Conservation (phyloP, 495 filamentous ascomycete genomes). For the Physcia stellaris region DNA sequence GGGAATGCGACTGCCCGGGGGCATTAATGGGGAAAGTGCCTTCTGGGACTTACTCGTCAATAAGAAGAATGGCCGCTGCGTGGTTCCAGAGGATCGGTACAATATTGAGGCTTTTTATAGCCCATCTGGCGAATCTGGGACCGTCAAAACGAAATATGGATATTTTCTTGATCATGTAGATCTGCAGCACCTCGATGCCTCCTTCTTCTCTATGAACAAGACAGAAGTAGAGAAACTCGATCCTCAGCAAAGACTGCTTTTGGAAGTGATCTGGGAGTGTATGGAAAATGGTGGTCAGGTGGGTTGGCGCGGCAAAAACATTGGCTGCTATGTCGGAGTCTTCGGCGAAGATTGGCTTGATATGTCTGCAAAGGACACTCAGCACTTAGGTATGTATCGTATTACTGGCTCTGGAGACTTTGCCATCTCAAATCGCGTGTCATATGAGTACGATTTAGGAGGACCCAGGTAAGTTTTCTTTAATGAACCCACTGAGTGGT, state of each 20-base stretch:
- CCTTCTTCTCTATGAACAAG: constrained; percentile 29
- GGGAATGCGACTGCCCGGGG: constrained; percentile 34
- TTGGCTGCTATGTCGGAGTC: constrained; percentile 24
- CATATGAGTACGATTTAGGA: constrained; percentile 21
- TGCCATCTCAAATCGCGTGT: constrained; percentile 19
- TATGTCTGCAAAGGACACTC: constrained; percentile 13
- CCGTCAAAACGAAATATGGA: constrained; percentile 25
- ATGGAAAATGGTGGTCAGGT: constrained; percentile 19
- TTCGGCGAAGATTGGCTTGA: constrained; percentile 21
- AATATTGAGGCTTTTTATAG: constrained; percentile 19
- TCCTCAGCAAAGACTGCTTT: constrained; percentile 40
- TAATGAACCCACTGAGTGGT: not conserved
- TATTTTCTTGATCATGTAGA: constrained; percentile 34
- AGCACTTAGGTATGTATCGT: constrained; percentile 8
- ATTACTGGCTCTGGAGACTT: constrained; percentile 10
- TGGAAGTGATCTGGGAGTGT: constrained; percentile 34
- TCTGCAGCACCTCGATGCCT: constrained; percentile 17
- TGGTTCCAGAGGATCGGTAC: constrained; percentile 22
- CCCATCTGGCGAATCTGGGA: constrained; percentile 4
- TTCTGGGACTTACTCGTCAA: constrained; percentile 27
- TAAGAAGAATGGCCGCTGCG: constrained; percentile 18
- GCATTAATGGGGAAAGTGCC: constrained; percentile 22
- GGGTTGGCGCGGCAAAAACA: constrained; percentile 21
- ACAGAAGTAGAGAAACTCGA: constrained; percentile 37
- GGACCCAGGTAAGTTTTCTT: constrained; percentile 21